Percentiles rank a stretch among this genome's conserved stretches.
These are phyloP conservation scores for Asterochloris sp. DNA, from an alignment of 139 green algal genomes.

Conservation along the genomic window DNA sequence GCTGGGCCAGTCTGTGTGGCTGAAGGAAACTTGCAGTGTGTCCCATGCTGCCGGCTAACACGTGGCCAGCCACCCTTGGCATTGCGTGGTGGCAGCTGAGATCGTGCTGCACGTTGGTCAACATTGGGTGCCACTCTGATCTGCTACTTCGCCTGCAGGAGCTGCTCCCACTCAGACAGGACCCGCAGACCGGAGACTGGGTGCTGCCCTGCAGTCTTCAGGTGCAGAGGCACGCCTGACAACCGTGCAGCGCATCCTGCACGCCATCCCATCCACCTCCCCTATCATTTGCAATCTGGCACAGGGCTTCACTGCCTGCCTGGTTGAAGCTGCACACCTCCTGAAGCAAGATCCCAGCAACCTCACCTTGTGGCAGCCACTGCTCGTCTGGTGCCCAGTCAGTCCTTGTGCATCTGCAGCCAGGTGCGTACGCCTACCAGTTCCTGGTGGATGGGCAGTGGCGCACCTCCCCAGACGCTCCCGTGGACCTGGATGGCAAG, in stretches of 20 bases:
- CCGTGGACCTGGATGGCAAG: conserved; percentile 29
- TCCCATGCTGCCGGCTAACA: too few relatives aligned
- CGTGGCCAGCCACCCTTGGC: too few relatives aligned
- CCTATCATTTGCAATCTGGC: not conserved
- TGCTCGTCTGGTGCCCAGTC: not conserved
- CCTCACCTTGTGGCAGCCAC: not conserved
- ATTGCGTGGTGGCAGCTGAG: too few relatives aligned
- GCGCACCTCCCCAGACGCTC: conserved; percentile 31
- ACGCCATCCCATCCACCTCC: too few relatives aligned
- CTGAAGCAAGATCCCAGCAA: not conserved
- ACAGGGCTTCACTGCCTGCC: not conserved
- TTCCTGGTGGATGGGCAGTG: conserved; percentile 56
- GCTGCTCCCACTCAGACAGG: conserved; percentile 33
- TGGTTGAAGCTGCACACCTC: not conserved
- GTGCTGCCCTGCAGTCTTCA: conserved; percentile 38
- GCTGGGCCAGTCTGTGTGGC: too few relatives aligned
- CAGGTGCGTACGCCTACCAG: conserved; percentile 49
- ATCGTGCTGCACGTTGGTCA: not conserved
- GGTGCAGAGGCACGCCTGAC: not conserved
- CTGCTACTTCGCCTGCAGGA: conserved; percentile 19
- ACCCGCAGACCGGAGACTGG: conserved; percentile 13
- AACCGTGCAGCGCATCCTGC: not conserved
- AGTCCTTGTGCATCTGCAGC: conserved; percentile 18
- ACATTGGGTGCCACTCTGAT: not conserved
- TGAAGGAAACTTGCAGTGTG: too few relatives aligned